Percentiles rank a stretch among this genome's conserved stretches.
phyloP scores from a whole-genome alignment of 2,329 filamentous ascomycete species.

The Ramularia endophylla region DNA sequence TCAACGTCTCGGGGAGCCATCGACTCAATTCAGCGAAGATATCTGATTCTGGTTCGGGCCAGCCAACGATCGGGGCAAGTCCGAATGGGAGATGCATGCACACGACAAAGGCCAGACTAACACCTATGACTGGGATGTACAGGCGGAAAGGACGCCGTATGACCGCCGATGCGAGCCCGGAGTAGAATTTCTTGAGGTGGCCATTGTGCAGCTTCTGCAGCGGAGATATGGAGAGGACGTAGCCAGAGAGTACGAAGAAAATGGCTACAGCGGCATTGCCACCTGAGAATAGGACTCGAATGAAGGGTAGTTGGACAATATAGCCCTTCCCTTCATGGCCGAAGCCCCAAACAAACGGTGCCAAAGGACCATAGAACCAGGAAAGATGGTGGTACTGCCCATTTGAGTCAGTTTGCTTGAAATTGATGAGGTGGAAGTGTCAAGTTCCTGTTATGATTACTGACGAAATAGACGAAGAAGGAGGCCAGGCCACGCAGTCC shows the following conservation, averaged over 20 bases:
- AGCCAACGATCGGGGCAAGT: constrained; percentile 14
- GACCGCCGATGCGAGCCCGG: constrained; percentile 7
- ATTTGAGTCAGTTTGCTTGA: no score
- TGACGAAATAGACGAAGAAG: constrained; percentile 51
- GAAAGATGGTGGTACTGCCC: constrained; percentile 49
- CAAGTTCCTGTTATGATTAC: no score
- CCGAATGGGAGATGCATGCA: constrained; percentile 16
- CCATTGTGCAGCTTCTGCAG: constrained; percentile 13
- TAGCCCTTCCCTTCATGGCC: constrained; percentile 26
- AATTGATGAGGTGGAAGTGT: no score
- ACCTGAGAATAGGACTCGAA: constrained; percentile 51
- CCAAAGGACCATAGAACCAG: constrained; percentile 34
- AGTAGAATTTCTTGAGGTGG: constrained; percentile 7
- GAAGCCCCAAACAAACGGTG: constrained; percentile 31
- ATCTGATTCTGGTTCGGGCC: constrained; percentile 12
- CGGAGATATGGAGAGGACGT: constrained; percentile 35
- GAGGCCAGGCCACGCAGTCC: constrained; percentile 61
- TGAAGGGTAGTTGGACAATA: constrained; percentile 44
- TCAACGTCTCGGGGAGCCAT: constrained; percentile 9
- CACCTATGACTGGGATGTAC: constrained; percentile 14
- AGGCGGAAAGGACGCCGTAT: constrained; percentile 15
- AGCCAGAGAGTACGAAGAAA: constrained; percentile 49
- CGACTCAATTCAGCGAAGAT: constrained; percentile 9
- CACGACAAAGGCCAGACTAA: constrained; percentile 13
- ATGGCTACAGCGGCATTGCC: constrained; percentile 52